Percentiles rank a stretch among this genome's conserved stretches.
Evolutionary conservation across 1,284 basidiomycete genomes (phyloP).

Genomic region (Papiliotrema nemorosa): DNA sequence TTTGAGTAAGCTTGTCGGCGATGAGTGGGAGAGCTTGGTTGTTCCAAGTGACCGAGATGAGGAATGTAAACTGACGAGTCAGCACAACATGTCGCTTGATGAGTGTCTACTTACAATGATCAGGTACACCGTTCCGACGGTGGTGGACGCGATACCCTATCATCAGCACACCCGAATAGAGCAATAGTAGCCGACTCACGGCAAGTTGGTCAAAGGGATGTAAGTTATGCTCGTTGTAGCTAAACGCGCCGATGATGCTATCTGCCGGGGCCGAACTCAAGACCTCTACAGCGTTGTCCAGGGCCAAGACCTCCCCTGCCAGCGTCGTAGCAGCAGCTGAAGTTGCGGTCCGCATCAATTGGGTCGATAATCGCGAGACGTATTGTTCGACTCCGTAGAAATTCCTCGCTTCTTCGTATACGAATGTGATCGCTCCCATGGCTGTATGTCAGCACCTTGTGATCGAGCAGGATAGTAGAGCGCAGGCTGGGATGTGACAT

Average conservation of each 20-base stretch:
- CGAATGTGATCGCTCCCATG: conserved; percentile 33
- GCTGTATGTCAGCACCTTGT: conserved; percentile 6
- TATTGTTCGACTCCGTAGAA: conserved; percentile 41
- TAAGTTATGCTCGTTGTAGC: conserved; percentile 32
- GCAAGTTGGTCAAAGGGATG: conserved; percentile 39
- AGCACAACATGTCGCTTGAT: not conserved
- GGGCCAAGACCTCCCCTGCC: conserved; percentile 19
- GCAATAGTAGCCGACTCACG: conserved; percentile 9
- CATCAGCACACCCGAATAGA: not conserved
- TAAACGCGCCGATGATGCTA: conserved; percentile 27
- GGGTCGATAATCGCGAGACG: conserved; percentile 20
- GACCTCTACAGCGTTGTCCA: conserved; percentile 17
- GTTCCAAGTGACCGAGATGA: conserved; percentile 38
- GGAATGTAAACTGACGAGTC: conserved; percentile 34
- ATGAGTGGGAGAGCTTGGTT: conserved; percentile 22
- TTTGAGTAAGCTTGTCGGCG: conserved; percentile 24
- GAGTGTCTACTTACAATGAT: conserved; percentile 24
- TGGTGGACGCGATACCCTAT: conserved; percentile 31
- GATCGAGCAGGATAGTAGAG: not conserved
- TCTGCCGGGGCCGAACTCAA: conserved; percentile 15
- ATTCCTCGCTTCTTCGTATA: conserved; percentile 40
- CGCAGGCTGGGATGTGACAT: conserved; percentile 4
- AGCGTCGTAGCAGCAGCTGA: conserved; percentile 20
- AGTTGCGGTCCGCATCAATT: conserved; percentile 23
- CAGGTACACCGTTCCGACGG: conserved; percentile 42